Base-by-base conservation (phyloP, 2,329 filamentous ascomycete genomes). In the Ophiostoma novo-ulmi region DNA sequence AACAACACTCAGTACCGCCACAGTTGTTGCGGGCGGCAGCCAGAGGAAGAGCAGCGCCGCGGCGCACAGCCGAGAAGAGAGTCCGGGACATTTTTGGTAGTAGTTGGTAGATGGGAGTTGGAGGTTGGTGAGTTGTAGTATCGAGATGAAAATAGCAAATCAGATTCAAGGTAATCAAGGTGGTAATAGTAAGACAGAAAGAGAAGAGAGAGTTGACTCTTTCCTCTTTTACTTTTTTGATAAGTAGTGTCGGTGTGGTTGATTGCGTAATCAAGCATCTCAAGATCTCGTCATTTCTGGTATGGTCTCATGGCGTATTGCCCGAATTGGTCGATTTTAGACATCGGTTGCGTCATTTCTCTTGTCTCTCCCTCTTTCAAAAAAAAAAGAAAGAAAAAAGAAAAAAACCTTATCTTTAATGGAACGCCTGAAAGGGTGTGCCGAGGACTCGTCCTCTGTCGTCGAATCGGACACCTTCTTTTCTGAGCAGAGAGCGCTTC, bases 401-500 rank as follows among this genome's bases (percentile, higher is more conserved):
- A 31, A 1, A 31, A 31, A 31, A 31, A 31, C 26, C 26, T 31
- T 31, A 31, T 31, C 26, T n/a, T n/a, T 73, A 80, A 2, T 69
- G 72, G 74, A 84, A 85, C 4, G 75, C 81, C 17, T 73, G 75
- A 78, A 84, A 88, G 1, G 85, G 83, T n/a, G 84, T 82, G 8
- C 87, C 88, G 8, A 89, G 71, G 66, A 91, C 83, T 74, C 81
- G 85, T 0, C 88, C 89, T 48, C 82, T 82, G 14, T 78, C 82
- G 76, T 90, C 86, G 75, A 92, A 87, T 73, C 79, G 80, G 11
- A 92, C 87, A 1, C 90, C 90, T 78, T 92, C 90, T 1, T 80
- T 81, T 72, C 82, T 81, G 73, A 93, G 78, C 69, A 92, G 76
- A 73, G 79, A 78, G 76, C 86, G 83, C 82, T 92, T 92, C 79